phyloP scores from a whole-genome alignment of 139 green algal genomes.

The Chlamydomonas sp. region DNA sequence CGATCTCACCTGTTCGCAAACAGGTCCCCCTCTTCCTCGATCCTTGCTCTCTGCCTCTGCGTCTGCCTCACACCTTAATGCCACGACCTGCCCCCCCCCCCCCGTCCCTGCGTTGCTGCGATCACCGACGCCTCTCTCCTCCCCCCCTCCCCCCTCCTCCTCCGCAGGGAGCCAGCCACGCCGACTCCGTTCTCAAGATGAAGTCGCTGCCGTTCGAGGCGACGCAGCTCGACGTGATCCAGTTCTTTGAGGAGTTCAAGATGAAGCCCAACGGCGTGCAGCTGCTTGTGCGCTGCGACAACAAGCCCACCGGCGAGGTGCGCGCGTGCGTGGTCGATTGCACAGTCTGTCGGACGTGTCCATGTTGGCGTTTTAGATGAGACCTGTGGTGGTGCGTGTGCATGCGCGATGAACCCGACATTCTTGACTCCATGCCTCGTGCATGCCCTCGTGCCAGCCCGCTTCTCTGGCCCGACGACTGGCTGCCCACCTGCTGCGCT shows the following conservation, averaged over 20 bases:
- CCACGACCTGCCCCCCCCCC: too few species aligned
- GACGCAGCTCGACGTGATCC: slow-evolving; percentile 52
- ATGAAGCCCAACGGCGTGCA: slow-evolving; percentile 60
- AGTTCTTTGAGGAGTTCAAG: slow-evolving; percentile 53
- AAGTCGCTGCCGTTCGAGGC: slow-evolving; percentile 62
- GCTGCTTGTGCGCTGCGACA: slow-evolving; percentile 52
- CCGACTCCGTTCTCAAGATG: slow-evolving; percentile 63
- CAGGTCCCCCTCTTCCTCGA: too few species aligned
- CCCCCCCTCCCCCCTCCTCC: background rate
- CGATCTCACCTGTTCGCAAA: too few species aligned
- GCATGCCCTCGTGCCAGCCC: background rate
- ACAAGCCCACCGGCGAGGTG: slow-evolving; percentile 60
- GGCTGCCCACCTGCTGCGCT: background rate
- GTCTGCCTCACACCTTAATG: too few species aligned
- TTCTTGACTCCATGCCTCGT: background rate
- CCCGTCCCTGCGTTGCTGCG: too few species aligned
- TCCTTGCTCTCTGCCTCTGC: too few species aligned
- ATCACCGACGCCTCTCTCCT: background rate
- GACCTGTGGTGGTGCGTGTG: too few species aligned
- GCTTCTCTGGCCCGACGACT: background rate
- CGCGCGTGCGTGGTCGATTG: too few species aligned
- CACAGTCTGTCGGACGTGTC: too few species aligned
- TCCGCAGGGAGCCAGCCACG: slow-evolving; percentile 23
- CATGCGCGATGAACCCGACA: background rate
- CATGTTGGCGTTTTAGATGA: too few species aligned